Evolutionary conservation across 306 rosid genomes (phyloP), one percentile per base, ranked within the genome.

Genomic region (Bauhinia variegata): DNA sequence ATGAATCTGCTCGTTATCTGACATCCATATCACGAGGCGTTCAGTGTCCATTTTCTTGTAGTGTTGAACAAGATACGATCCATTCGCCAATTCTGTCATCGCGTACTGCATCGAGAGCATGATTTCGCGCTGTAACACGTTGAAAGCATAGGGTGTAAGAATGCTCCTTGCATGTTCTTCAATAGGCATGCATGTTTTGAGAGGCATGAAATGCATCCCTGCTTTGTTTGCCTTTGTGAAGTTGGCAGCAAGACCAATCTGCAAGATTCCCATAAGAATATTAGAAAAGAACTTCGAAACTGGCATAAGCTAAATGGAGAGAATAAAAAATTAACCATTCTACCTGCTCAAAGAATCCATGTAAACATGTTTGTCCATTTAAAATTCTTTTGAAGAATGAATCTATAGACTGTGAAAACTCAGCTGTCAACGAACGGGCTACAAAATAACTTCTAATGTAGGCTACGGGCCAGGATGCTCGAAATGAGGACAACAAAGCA

Each of bases 281-380:
- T 48, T 61, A 41, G 52, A 36, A 8, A 36, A 36, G 5, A 36
- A 47, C 31, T 64, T 17, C 7, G 18, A 6, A 18, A 64, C 41
- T 10, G n/a, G 19, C 6, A 44, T 23, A 44, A 39, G 33, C 7
- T 31, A 42, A 33, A 28, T 49, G 38, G 46, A 33, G 38, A 17
- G 17, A 55, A 32, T 33, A 18, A 19, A 31, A 14, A 18, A 51
- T 38, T 42, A 39, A 44, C 4, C 19, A 63, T 39, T 18, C 30
- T 70, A 86, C 91, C 88, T 81, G 88, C 64, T 83, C 86, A 51
- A 86, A 83, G 75, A 86, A 73, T 68, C 47, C 86, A 76, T 70
- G 85, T 38, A 86, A 74, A 52, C 80, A 73, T n/a, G 80, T 65
- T 54, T 79, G 85, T 16, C 55, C 72, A 59, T 60, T 70, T 60